Base-by-base conservation (phyloP, 1,284 basidiomycete genomes). In the Peniophora sp. region DNA sequence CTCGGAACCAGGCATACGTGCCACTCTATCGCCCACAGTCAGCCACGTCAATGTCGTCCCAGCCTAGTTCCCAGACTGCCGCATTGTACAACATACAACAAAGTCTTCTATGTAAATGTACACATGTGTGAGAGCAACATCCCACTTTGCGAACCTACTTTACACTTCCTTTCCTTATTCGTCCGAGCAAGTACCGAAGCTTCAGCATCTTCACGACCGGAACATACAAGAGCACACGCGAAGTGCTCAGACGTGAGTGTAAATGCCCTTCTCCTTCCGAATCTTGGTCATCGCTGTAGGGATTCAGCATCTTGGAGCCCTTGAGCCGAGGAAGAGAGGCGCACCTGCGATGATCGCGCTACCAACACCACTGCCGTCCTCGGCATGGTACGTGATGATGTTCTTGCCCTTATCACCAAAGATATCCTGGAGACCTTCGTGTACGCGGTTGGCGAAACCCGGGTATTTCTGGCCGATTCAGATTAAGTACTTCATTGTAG, bases 361-460 rank as follows among this genome's bases (percentile, higher is more conserved):
- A n/a, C 94, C 94, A 38, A 97, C 93, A 59, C 94, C 94, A 55
- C 89, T 92, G 49, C 94, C 94, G 62, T 97, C 94, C 65, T 97
- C 94, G 16, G 94, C 94, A 60, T 93, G 92, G 65, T 91, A 81
- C 0, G 93, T 96, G 32, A 85, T 69, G 60, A 97, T 92, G 60
- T 89, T 91, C 59, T 82, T 79, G 61, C 93, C 94, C 71, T 90
- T 92, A 60, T 95, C 92, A 27, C 94, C 94, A 64, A 97, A 96
- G 58, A 97, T 87, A 64, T 97, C 94, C 27, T 84, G 75, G 54
- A 97, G 69, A 12, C 92, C 94, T 63, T 92, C 83, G 59, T 96
- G 90, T 52, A 97, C 82, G 52, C 92, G 77, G 59, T 96, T 87
- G 41, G 92, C 80, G 62, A 97, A 97, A 47, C 87, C 83, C 38